Evolutionary conservation across 345 rosid species (phyloP).

Genomic region (Hirschfeldia incana): DNA sequence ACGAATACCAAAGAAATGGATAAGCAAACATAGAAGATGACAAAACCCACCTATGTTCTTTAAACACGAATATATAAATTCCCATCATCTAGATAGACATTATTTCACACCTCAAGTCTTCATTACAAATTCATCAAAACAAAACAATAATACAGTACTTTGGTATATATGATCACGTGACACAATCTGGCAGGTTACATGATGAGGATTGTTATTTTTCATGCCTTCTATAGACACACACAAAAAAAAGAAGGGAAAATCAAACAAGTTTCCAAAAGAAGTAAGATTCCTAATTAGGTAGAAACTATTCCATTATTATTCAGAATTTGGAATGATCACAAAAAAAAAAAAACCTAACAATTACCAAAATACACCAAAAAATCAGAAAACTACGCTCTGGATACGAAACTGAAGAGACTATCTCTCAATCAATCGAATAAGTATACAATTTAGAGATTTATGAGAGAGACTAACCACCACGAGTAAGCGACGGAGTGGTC

Average conservation of each 20-base stretch:
- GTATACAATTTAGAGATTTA: too few species aligned
- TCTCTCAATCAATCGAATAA: not conserved
- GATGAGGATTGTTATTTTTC: not conserved
- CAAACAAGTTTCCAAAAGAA: slow-evolving; percentile 1
- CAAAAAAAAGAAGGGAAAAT: not conserved
- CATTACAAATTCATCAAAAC: not conserved
- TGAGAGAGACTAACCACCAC: slow-evolving; percentile 69
- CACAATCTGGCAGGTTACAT: not conserved
- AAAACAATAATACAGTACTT: not conserved
- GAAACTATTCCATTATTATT: not conserved
- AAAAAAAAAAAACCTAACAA: not conserved
- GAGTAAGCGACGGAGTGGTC: slow-evolving; percentile 55
- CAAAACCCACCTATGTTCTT: not conserved
- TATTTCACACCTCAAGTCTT: not conserved
- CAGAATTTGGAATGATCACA: not conserved
- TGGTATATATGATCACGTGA: slow-evolving; percentile 27
- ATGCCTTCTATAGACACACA: not conserved
- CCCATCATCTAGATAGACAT: not conserved
- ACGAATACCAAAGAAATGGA: not conserved
- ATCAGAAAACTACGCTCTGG: not conserved
- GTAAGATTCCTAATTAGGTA: not conserved
- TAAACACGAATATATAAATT: not conserved
- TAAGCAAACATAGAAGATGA: not conserved
- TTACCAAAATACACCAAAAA: not conserved
- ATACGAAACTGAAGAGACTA: not conserved